phyloP scores from a whole-genome alignment of 371 early-diverging fungal species.

The Synchytrium microbalum region DNA sequence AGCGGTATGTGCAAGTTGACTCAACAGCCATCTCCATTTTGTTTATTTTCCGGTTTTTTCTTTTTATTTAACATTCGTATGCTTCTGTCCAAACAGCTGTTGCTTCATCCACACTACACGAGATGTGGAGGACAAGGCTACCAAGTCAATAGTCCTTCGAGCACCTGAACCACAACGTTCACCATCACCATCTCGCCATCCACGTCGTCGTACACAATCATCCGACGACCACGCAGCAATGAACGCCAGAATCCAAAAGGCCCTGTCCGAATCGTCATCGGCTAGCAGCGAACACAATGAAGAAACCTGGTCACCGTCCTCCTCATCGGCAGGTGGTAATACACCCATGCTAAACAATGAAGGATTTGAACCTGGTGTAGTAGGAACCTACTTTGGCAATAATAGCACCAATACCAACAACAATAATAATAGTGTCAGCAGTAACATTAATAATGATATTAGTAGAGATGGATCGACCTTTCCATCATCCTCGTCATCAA shows the following conservation, averaged over 20 bases:
- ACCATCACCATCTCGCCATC: background rate
- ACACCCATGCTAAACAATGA: background rate
- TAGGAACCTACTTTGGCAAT: too few relatives aligned
- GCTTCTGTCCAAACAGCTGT: slow-evolving; percentile 23
- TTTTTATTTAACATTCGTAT: background rate
- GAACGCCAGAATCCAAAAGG: background rate
- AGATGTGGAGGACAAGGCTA: slow-evolving; percentile 16
- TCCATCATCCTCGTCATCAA: background rate
- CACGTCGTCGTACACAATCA: background rate
- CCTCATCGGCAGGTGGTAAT: background rate
- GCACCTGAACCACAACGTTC: background rate
- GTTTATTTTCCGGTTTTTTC: background rate
- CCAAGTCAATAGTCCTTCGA: slow-evolving; percentile 4
- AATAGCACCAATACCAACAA: too few relatives aligned
- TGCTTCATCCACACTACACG: slow-evolving; percentile 55
- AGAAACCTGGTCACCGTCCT: background rate
- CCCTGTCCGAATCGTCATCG: too few relatives aligned
- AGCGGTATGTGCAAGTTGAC: too few relatives aligned
- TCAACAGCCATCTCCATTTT: too few relatives aligned
- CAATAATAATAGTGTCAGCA: too few relatives aligned
- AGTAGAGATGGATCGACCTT: too few relatives aligned
- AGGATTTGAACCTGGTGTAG: background rate
- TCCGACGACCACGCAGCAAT: slow-evolving; percentile 1
- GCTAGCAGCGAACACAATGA: too few relatives aligned
- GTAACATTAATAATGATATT: too few relatives aligned